Evolutionary conservation across 805 yeast species (phyloP), one percentile per base, ranked within the genome.

Genomic region (Cephaloascus albidus): DNA sequence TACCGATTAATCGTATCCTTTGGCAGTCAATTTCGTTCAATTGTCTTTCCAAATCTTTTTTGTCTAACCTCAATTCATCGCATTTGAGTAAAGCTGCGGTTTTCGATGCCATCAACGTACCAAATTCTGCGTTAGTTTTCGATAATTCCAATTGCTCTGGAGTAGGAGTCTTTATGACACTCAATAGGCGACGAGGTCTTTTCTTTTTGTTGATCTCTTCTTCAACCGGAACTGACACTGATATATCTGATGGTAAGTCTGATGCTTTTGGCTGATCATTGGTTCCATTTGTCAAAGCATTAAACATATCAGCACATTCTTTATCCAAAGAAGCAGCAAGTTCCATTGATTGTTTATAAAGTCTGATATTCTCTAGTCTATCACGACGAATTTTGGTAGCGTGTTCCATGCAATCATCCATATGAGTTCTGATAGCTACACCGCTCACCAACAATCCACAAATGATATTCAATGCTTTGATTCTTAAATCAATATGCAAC

Each of bases 11-110:
- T 40, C 74, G 74, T 36, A 88, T 70, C 41, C 97, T 63, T 54
- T 87, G 96, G 43, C 81, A 70, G 51, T 89, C 96, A 37, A 77
- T 61, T 48, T 81, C 87, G 36, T 71, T 70, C 18, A 93, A 62
- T 42, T 75, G 67, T 43, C 65, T 70, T 49, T 85, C 95, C 15
- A 78, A 59, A 30, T 68, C 66, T 33, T 64, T 63, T 52, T 76
- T 78, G 36, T 70, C 68, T 4, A 55, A 52, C 40, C 75, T 70
- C 20, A 74, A 52, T 30, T 68, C 71, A 33, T 74, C 75, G 17
- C 75, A 63, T 35, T 57, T 60, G 12, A 52, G 43, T 30, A 70
- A 46, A 3, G 54, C 54, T 3, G 62, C 70, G 4, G 65, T 63
- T 45, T 84, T 60, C n/a, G 60, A 49, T 8, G 66, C 67, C 48